These are phyloP conservation scores for Neurospora tetrasperma DNA, from an alignment of 495 filamentous ascomycete species.

Conservation along the genomic window DNA sequence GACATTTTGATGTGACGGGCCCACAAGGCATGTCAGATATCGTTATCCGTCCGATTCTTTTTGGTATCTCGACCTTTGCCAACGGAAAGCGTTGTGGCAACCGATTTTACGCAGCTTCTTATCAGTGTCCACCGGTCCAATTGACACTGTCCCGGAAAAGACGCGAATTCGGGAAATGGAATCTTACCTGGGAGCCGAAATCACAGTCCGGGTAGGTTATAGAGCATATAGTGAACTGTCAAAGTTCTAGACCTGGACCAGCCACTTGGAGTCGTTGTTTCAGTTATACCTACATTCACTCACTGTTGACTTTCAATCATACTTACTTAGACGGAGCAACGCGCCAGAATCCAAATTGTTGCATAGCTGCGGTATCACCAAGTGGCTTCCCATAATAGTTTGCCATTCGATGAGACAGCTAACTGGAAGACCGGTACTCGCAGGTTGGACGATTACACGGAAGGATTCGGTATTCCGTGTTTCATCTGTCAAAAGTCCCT, in stretches of 20 bases:
- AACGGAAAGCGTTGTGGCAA: background rate
- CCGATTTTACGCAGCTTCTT: background rate
- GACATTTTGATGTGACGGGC: background rate
- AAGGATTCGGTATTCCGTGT: background rate
- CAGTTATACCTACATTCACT: background rate
- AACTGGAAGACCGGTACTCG: background rate
- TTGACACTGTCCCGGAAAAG: background rate
- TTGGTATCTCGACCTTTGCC: background rate
- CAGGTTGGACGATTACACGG: background rate
- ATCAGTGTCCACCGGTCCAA: background rate
- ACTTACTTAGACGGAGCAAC: background rate
- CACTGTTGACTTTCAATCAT: background rate
- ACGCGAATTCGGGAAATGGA: background rate
- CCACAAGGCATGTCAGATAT: background rate
- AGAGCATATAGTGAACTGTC: background rate
- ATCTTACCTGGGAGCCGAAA: background rate
- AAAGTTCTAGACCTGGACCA: background rate
- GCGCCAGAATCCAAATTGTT: background rate
- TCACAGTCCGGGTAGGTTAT: background rate
- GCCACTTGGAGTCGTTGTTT: background rate
- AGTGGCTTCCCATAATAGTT: background rate
- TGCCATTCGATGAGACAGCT: background rate
- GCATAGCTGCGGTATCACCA: background rate
- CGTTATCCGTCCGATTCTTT: background rate
- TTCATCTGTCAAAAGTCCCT: background rate